Evolutionary conservation across 805 yeast species (phyloP).

Genomic region (Soucietia sequanensis): DNA sequence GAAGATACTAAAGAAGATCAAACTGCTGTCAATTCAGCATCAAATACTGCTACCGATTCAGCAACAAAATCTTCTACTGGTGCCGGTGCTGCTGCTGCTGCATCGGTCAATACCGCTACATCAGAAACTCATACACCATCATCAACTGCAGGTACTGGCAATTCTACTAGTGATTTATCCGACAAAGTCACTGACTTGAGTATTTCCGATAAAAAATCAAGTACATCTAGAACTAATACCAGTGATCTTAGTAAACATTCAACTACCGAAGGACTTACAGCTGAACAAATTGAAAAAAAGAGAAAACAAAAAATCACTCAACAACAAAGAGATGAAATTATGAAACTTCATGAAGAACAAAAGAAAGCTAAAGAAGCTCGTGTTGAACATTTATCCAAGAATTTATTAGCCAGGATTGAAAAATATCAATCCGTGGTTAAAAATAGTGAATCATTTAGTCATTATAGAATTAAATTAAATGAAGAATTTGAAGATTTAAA

Average conservation of each 20-base stretch:
- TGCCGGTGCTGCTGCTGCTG: constrained; percentile 2
- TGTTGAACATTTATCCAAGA: constrained; percentile 48
- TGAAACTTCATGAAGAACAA: constrained; percentile 53
- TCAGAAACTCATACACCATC: no score
- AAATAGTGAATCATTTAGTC: constrained; percentile 57
- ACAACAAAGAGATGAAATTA: constrained; percentile 48
- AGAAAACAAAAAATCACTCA: constrained; percentile 29
- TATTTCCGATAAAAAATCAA: constrained; percentile 5
- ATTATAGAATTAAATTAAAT: constrained; percentile 52
- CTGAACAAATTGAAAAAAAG: constrained; percentile 25
- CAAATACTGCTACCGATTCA: constrained; percentile 2
- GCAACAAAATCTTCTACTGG: constrained; percentile 3
- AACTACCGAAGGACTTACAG: constrained; percentile 3
- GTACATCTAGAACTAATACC: constrained; percentile 5
- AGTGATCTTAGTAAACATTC: constrained; percentile 23
- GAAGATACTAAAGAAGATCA: constrained; percentile 17
- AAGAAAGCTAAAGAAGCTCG: constrained; percentile 49
- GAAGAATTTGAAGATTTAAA: constrained; percentile 78
- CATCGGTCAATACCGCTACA: no score
- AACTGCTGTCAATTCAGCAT: constrained; percentile 3
- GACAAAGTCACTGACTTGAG: constrained; percentile 12
- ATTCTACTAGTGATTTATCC: constrained; percentile 4
- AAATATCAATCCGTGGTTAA: constrained; percentile 56
- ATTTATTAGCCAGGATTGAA: constrained; percentile 49
- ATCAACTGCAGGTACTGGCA: constrained; percentile 4